A percentile compares a stretch with the other conserved stretches of the same genome.
phyloP scores from a whole-genome alignment of 129 eudicot species.

The Daucus carota region DNA sequence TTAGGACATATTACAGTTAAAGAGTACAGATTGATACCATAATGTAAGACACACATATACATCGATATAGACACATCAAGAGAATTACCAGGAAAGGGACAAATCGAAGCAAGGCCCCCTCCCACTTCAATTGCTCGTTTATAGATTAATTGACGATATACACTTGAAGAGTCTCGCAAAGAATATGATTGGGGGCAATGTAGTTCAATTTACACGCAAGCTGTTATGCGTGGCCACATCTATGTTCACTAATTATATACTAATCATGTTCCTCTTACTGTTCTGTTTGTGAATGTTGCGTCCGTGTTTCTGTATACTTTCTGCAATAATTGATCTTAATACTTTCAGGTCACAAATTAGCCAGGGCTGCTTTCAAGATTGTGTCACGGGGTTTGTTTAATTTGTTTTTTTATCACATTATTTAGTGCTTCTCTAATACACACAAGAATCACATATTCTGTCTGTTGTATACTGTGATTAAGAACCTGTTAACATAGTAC shows the following conservation, averaged over 20 bases:
- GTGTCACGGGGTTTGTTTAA: slow-evolving; percentile 1
- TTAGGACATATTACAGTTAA: neutral
- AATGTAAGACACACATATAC: neutral
- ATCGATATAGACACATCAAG: neutral
- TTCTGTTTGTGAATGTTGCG: neutral
- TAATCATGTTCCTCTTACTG: neutral
- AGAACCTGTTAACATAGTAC: neutral
- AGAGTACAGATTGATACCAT: neutral
- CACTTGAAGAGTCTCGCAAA: neutral
- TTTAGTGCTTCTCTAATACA: neutral
- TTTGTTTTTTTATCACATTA: neutral
- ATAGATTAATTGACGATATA: neutral
- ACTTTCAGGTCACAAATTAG: neutral
- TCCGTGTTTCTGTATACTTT: neutral
- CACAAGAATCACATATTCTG: neutral
- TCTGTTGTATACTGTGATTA: neutral
- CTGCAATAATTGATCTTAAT: neutral
- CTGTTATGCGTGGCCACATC: slow-evolving; percentile 1
- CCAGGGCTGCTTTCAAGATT: neutral
- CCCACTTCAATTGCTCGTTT: neutral
- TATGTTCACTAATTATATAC: neutral
- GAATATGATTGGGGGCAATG: neutral
- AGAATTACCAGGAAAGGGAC: neutral
- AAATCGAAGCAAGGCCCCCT: neutral
- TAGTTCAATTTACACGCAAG: neutral